Base-by-base conservation (phyloP, 2,329 filamentous ascomycete species). In the Pezicula rhizophila region DNA sequence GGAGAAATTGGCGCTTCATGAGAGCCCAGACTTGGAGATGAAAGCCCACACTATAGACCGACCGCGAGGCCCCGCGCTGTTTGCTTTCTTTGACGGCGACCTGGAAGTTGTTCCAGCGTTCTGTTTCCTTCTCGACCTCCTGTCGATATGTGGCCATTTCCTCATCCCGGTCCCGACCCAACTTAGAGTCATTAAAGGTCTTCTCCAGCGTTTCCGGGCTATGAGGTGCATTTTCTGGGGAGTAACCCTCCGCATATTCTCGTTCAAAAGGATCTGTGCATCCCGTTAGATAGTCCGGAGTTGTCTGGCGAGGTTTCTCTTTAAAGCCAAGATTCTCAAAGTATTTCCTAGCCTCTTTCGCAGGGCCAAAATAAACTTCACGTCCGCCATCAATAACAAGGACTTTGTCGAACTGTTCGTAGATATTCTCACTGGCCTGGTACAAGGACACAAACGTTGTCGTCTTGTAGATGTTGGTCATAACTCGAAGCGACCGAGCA, bases 361-460 rank as follows among this genome's bases (percentile, higher is more conserved):
- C 74, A 2, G 76, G 79, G 0, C 84, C 84, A 60, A 81, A 80
- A 67, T 79, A 88, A 47, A 87, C 77, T 67, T 83, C 80, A 4
- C 78, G 75, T 1, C 84, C 82, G 48, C 77, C 70, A 52, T 88
- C 83, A 42, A 90, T 85, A n/a, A 90, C 77, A 40, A 88, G 66
- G 0, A 89, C 84, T 65, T 89, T 89, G 64, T 89, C 86, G 68
- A 87, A 86, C 2, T 85, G 71, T 52, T 80, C 73, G 61, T 84
- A 84, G 57, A 86, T 83, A 17, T 75, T 77, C 60, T 85, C 79
- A 45, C 77, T 82, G 12, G 78, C 82, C 62, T 82, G 82, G 64
- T 89, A 89, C 0, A 89, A 71, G 0, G 85, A 87, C 1, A 86
- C 84, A 14, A 86, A 72, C 0, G 81, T 84, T 0, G 83, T 84